These are phyloP conservation scores for Dalbergia cultrata DNA, from an alignment of 306 rosid genomes.

Conservation along the genomic window DNA sequence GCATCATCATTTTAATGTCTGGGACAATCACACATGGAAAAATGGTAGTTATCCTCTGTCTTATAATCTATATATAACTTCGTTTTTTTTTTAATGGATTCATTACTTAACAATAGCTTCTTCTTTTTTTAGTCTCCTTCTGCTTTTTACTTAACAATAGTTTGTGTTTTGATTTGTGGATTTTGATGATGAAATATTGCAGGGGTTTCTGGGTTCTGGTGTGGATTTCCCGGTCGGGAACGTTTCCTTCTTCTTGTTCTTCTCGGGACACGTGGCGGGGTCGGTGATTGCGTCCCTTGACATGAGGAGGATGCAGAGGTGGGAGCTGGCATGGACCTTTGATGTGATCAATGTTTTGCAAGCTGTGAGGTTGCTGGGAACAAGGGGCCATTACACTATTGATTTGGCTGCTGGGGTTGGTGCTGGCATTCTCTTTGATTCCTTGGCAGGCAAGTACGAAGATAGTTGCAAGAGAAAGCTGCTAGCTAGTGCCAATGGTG, in stretches of 20 bases:
- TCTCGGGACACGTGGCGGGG: constrained; percentile 91
- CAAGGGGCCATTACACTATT: constrained; percentile 92
- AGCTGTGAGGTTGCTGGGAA: constrained; percentile 73
- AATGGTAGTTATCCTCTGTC: neutral
- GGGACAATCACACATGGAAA: neutral
- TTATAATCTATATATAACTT: too few species aligned
- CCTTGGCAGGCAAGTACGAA: constrained; percentile 80
- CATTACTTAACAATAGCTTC: too few species aligned
- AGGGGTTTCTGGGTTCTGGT: constrained; percentile 92
- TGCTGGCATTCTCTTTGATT: constrained; percentile 88
- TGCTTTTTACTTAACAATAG: neutral
- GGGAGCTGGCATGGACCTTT: constrained; percentile 74
- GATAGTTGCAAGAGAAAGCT: constrained; percentile 55
- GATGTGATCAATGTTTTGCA: constrained; percentile 79
- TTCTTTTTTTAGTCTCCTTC: too few species aligned
- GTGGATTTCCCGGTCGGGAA: constrained; percentile 95
- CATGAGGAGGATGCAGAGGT: constrained; percentile 86
- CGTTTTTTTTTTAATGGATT: too few species aligned
- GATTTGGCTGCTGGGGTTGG: constrained; percentile 91
- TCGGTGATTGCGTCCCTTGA: constrained; percentile 91
- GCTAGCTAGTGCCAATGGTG: constrained; percentile 1
- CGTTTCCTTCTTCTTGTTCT: constrained; percentile 87
- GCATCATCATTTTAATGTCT: neutral
- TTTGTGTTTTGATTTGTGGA: neutral
- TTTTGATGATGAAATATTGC: neutral